phyloP scores from a whole-genome alignment of 306 rosid species.

The Citrullus mucosospermus region DNA sequence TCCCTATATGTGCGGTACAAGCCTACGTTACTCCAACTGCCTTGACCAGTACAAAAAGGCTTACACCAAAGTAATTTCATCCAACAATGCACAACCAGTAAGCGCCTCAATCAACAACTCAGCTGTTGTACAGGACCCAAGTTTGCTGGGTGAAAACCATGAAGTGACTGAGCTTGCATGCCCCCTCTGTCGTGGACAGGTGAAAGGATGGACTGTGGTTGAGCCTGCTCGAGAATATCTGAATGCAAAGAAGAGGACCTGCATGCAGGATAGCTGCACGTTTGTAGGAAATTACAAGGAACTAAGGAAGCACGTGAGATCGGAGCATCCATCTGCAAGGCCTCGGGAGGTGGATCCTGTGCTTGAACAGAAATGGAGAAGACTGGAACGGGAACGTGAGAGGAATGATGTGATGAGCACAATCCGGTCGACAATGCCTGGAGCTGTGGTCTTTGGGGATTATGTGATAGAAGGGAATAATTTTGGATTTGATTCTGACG shows the following conservation, averaged over 20 bases:
- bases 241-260: slow-evolving; percentile 74
- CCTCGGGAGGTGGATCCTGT: slow-evolving; percentile 83
- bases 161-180: slow-evolving; percentile 55
- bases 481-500: slow-evolving; percentile 43
- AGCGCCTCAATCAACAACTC: slow-evolving; percentile 29
- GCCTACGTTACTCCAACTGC: slow-evolving; percentile 70
- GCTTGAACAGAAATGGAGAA: slow-evolving; percentile 87
- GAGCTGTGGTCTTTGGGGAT: slow-evolving; percentile 89
- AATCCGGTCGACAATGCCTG: slow-evolving; percentile 77
- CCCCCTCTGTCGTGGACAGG: slow-evolving; percentile 76
- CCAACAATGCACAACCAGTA: slow-evolving; percentile 27
- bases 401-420: slow-evolving; percentile 94
- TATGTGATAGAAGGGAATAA: slow-evolving; percentile 75
- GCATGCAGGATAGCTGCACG: slow-evolving; percentile 85
- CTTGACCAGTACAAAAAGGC: slow-evolving; percentile 91
- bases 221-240: slow-evolving; percentile 78
- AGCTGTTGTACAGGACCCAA: slow-evolving; percentile 24
- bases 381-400: slow-evolving; percentile 90
- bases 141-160: slow-evolving; percentile 26
- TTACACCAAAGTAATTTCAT: slow-evolving; percentile 37
- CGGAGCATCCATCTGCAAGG: slow-evolving; percentile 76
- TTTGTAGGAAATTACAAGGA: slow-evolving; percentile 83
- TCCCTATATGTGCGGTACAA: slow-evolving; percentile 87
- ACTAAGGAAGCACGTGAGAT: slow-evolving; percentile 62
- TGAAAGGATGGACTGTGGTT: slow-evolving; percentile 98